phyloP scores from a whole-genome alignment of 2,329 filamentous ascomycete species.

The Epichloe brachyelytri region DNA sequence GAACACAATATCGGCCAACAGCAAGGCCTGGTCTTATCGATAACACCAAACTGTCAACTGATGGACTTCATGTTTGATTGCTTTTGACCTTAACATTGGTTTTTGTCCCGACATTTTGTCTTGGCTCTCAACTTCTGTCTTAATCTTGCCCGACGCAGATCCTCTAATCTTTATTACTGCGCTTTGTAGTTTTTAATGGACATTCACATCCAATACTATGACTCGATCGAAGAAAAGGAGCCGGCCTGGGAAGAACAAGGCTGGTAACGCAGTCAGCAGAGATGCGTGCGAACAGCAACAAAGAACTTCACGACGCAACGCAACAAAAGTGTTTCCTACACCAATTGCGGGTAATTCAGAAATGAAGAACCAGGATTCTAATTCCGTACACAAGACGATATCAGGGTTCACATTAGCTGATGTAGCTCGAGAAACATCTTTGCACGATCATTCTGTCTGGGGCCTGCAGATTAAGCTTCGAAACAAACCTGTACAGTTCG shows the following conservation, averaged over 20 bases:
- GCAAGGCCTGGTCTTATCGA: neutral
- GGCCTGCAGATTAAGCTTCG: constrained; percentile 29
- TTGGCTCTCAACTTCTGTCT: too few species aligned
- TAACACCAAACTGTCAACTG: neutral
- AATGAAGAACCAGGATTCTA: neutral
- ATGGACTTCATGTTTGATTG: too few species aligned
- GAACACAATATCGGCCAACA: neutral
- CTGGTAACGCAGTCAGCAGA: neutral
- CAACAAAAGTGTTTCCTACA: neutral
- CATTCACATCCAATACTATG: neutral
- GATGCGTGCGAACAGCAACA: neutral
- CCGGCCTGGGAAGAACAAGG: neutral
- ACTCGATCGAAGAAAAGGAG: neutral
- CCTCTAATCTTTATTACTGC: neutral
- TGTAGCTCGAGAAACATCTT: constrained; percentile 36
- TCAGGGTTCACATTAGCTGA: constrained; percentile 25
- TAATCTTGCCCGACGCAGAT: neutral
- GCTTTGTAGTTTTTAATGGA: neutral
- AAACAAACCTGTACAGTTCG: constrained; percentile 35
- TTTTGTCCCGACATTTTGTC: too few species aligned
- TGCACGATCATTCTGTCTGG: constrained; percentile 29
- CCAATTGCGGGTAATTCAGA: neutral
- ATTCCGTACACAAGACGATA: neutral
- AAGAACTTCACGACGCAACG: neutral
- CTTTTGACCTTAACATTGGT: too few species aligned